phyloP scores from a whole-genome alignment of 2,329 filamentous ascomycete genomes.

The Neofusicoccum sp. region DNA sequence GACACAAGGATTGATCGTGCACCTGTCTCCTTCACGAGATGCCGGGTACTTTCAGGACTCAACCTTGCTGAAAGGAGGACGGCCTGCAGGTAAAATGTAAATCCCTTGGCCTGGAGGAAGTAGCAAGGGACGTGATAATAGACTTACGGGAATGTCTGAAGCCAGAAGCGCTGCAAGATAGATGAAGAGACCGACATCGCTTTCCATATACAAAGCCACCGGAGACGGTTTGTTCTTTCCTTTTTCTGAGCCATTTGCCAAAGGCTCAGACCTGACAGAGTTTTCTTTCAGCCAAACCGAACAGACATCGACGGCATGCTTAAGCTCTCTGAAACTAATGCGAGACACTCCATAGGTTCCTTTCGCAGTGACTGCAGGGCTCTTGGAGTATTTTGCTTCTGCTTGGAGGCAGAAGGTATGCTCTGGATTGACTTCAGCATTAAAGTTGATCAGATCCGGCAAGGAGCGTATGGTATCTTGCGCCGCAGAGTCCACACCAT shows the following conservation, averaged over 20 bases:
- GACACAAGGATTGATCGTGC: not conserved
- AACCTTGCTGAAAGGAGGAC: constrained; percentile 30
- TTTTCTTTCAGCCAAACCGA: not conserved
- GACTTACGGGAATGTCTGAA: constrained; percentile 28
- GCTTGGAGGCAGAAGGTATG: constrained; percentile 33
- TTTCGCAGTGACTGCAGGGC: not conserved
- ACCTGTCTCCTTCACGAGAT: not conserved
- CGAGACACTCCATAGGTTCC: not conserved
- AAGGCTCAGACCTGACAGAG: not conserved
- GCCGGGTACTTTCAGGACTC: constrained; percentile 2
- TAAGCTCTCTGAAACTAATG: not conserved
- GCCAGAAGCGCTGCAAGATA: constrained; percentile 31
- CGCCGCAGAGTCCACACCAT: not conserved
- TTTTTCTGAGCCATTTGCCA: not conserved
- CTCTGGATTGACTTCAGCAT: constrained; percentile 30
- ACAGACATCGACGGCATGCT: not conserved
- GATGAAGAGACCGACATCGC: constrained; percentile 33
- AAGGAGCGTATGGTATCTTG: constrained; percentile 6
- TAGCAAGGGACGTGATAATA: not conserved
- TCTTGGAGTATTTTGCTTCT: constrained; percentile 6
- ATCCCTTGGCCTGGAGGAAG: not conserved
- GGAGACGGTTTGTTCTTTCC: constrained; percentile 11
- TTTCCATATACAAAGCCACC: constrained; percentile 35
- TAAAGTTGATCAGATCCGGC: constrained; percentile 33
- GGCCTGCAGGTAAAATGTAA: constrained; percentile 18